Conservation (phyloP, 495 filamentous ascomycete species). For the Aspergillus carlsbadensis region DNA sequence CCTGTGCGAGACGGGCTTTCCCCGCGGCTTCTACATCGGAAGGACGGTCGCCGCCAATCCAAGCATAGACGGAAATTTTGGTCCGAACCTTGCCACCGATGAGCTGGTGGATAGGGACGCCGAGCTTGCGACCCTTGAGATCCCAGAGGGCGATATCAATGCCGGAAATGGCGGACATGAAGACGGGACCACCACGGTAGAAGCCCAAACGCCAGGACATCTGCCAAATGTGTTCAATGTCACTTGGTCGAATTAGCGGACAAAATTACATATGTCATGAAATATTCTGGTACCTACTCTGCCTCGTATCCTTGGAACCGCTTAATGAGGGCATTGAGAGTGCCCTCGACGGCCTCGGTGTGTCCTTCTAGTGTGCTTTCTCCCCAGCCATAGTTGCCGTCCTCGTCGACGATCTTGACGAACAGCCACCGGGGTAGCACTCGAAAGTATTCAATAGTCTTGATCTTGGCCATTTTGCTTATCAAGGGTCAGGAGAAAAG, state of each 20-base stretch:
- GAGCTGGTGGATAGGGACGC: constrained; percentile 68
- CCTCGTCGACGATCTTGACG: constrained; percentile 69
- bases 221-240: constrained; percentile 84
- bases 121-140: constrained; percentile 58
- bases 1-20: constrained; percentile 64
- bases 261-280: neutral
- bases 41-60: constrained; percentile 83
- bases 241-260: constrained; percentile 39
- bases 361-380: constrained; percentile 78
- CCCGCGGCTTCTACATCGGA: constrained; percentile 62
- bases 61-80: constrained; percentile 72
- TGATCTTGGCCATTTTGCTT: constrained; percentile 63
- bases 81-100: constrained; percentile 72
- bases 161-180: constrained; percentile 75
- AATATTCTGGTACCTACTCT: constrained; percentile 53
- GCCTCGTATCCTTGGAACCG: constrained; percentile 69
- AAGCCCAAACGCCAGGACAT: constrained; percentile 66
- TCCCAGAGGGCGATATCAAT: constrained; percentile 84
- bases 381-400: constrained; percentile 69
- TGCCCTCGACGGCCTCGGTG: constrained; percentile 72
- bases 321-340: constrained; percentile 63
- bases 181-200: constrained; percentile 76
- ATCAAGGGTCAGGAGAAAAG: neutral
- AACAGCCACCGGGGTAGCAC: constrained; percentile 77
- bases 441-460: constrained; percentile 71